Percentiles rank a stretch among this genome's conserved stretches.
These are phyloP conservation scores for Leccinum aurantiacum DNA, from an alignment of 768 basidiomycete species.

Conservation along the genomic window DNA sequence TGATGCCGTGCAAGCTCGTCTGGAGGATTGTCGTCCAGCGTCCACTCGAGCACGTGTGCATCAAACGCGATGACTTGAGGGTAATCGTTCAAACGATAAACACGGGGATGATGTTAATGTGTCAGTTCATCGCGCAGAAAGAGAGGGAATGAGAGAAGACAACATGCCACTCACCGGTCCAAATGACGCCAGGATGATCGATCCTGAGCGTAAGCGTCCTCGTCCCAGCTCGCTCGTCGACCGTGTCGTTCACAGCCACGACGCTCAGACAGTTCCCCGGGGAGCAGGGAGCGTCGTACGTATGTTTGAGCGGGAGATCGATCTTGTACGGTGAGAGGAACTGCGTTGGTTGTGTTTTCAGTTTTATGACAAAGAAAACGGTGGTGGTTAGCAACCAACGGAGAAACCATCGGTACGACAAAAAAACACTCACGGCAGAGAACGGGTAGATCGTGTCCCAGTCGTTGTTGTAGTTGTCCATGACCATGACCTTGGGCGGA, in stretches of 20 bases:
- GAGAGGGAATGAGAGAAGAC: not conserved
- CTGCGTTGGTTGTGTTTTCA: constrained; percentile 34
- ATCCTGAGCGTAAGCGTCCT: constrained; percentile 69
- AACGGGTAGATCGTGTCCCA: constrained; percentile 90
- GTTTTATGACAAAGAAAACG: not conserved
- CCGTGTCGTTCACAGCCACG: constrained; percentile 52
- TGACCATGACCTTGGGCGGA: constrained; percentile 46
- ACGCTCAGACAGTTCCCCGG: constrained; percentile 49
- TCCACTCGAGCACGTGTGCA: constrained; percentile 86
- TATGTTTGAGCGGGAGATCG: constrained; percentile 50
- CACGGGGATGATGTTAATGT: no score
- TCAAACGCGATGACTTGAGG: constrained; percentile 80
- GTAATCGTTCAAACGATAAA: no score
- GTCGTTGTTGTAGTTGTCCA: constrained; percentile 79
- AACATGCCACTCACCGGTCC: constrained; percentile 60
- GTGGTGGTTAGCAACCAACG: not conserved
- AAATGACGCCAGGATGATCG: constrained; percentile 78
- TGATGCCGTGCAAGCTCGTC: constrained; percentile 77
- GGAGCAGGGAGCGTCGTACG: constrained; percentile 53
- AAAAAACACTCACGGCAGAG: constrained; percentile 51
- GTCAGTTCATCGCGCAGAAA: not conserved
- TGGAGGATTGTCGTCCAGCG: constrained; percentile 76
- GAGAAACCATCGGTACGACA: not conserved
- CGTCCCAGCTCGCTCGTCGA: constrained; percentile 58
- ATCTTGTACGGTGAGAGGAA: constrained; percentile 87